A percentile compares a stretch with the other conserved stretches of the same genome.
phyloP scores from a whole-genome alignment of 768 basidiomycete species.

The Russula lepida region DNA sequence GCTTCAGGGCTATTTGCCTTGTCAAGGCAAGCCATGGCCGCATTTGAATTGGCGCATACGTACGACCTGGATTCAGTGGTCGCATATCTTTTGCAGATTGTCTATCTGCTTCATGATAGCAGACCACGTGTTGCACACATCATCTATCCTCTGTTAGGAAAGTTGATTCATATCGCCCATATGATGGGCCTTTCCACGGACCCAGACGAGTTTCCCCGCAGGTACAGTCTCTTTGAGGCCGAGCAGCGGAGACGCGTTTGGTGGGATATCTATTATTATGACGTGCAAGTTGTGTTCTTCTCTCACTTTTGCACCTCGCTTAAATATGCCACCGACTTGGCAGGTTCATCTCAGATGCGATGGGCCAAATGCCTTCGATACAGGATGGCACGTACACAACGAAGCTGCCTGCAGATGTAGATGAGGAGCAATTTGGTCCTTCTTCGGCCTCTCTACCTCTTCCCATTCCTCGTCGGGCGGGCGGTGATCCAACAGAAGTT shows the following conservation, averaged over 20 bases:
- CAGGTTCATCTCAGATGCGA: conserved; percentile 63
- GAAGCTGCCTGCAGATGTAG: conserved; percentile 47
- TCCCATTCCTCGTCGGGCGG: conserved; percentile 25
- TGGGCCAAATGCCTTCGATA: conserved; percentile 56
- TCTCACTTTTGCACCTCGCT: not conserved
- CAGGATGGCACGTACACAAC: conserved; percentile 47
- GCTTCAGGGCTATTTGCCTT: conserved; percentile 36
- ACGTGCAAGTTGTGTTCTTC: conserved; percentile 44
- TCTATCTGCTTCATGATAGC: conserved; percentile 47
- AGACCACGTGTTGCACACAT: conserved; percentile 34
- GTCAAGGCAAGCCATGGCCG: conserved; percentile 39
- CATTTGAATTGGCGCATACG: conserved; percentile 35
- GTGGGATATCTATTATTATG: conserved; percentile 77
- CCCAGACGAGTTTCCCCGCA: conserved; percentile 43
- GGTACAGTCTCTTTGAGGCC: conserved; percentile 42
- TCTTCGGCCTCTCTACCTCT: conserved; percentile 38
- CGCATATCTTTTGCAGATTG: conserved; percentile 49
- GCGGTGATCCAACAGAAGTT: conserved; percentile 25
- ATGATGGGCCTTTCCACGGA: conserved; percentile 55
- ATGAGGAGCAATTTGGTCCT: conserved; percentile 45
- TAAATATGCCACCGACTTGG: not conserved
- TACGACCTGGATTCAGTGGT: conserved; percentile 52
- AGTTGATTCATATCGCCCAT: conserved; percentile 59
- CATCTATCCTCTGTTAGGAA: conserved; percentile 46
- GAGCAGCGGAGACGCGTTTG: conserved; percentile 52